A percentile compares a stretch with the other conserved stretches of the same genome.
These are phyloP conservation scores for Boletus pseudopeckii DNA, from an alignment of 768 basidiomycete genomes.

Conservation along the genomic window DNA sequence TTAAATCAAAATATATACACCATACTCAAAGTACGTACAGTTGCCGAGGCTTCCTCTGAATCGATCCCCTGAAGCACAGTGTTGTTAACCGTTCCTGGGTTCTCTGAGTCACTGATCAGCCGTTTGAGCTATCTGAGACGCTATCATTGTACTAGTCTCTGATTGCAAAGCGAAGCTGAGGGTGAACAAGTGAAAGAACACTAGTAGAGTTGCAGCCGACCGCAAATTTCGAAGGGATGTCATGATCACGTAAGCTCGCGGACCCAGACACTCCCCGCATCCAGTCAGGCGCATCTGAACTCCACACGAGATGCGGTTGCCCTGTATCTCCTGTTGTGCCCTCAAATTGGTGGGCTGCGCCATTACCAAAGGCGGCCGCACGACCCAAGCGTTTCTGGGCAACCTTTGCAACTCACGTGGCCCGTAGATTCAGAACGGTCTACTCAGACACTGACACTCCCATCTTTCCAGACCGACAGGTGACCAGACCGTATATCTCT, in stretches of 20 bases:
- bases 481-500: background rate
- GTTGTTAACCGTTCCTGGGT: background rate
- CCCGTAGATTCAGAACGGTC: background rate
- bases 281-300: background rate
- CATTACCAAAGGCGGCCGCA: slow-evolving; percentile 5
- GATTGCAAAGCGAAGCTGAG: background rate
- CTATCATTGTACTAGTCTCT: background rate
- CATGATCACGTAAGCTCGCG: no score
- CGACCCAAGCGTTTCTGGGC: slow-evolving; percentile 7
- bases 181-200: no score
- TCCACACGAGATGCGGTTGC: background rate
- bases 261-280: no score
- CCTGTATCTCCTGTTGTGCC: slow-evolving; percentile 1
- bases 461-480: background rate
- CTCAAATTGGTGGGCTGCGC: background rate
- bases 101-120: background rate
- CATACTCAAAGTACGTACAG: slow-evolving; percentile 9
- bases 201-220: no score
- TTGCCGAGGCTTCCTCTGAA: slow-evolving; percentile 19
- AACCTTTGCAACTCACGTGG: background rate
- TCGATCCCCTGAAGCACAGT: slow-evolving; percentile 12
- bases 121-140: background rate
- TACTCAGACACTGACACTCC: background rate
- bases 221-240: no score
- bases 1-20: background rate